Base-by-base conservation (phyloP, 257 asterid species). In the Solanum clarkiae region DNA sequence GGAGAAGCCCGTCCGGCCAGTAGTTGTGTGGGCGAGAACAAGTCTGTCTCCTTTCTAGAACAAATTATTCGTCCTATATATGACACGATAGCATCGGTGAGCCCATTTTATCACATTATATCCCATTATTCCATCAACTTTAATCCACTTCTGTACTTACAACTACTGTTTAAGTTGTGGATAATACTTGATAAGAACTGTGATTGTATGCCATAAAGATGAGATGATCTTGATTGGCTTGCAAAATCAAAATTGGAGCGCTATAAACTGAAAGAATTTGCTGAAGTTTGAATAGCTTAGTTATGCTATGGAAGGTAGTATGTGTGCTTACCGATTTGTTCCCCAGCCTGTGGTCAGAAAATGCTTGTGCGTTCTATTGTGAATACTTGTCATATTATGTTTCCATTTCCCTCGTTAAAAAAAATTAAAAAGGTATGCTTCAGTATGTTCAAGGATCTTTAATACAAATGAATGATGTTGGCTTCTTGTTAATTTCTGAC, bases 51-150 rank as follows among this genome's bases (percentile, higher is more conserved):
- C 80, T 96, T 90, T 89, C 90, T 96, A 45, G 94, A 93, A 88
- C 88, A 92, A 88, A 89, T 95, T 85, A 92, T 96, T 84, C 8
- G 75, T 86, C 98, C 98, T 82, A 90, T 96, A 87, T 96, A 94
- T 88, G 72, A 53, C 51, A 84, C 90, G n/a, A 32, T 96, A 89
- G 84, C 55, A 45, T 84, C 8, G 47, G 99, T 95, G 87, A 92
- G 98, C 86, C 47, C 84, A 49, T 87, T 87, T 82, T 63, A 32
- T 12, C 77, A 11, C 84, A 49, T 8, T 77, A 49, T 49, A 77
- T 77, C 62, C 10, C 6, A 4, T 77, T 51, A 26, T 26, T 77
- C n/a, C 82, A 49, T 75, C 8, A 7, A 24, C n/a, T 75, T 47
- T 77, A 51, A 51, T 77, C n/a, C 45, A 77, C 45, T 77, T 77